These are phyloP conservation scores for Singerocomus inundabilis DNA, from an alignment of 1,284 basidiomycete species.

Conservation along the genomic window DNA sequence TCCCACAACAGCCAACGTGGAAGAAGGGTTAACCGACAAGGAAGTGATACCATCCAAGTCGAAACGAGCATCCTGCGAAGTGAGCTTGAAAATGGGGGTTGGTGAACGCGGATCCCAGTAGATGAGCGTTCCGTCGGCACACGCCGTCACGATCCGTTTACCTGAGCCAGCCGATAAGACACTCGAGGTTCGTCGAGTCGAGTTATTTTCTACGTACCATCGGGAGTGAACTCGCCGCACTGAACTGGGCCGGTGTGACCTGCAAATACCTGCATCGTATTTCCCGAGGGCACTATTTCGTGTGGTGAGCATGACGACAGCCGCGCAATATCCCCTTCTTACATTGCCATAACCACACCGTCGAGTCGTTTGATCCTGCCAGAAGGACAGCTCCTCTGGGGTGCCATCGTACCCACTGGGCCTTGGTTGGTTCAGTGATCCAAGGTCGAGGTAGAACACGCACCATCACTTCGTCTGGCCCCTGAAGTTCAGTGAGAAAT, in stretches of 20 bases:
- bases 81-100: conserved; percentile 79
- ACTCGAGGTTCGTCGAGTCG: neutral
- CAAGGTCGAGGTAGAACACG: conserved; percentile 29
- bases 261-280: conserved; percentile 93
- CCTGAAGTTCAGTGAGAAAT: conserved; percentile 88
- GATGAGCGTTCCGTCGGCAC: conserved; percentile 81
- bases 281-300: conserved; percentile 82
- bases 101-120: conserved; percentile 90
- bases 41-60: conserved; percentile 81
- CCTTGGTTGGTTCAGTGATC: neutral
- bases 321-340: conserved; percentile 25
- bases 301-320: conserved; percentile 8
- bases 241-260: conserved; percentile 87
- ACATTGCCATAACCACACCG: conserved; percentile 99
- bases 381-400: conserved; percentile 89
- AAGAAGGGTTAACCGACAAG: conserved; percentile 80
- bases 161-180: conserved; percentile 44
- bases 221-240: conserved; percentile 90
- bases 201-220: conserved; percentile 48
- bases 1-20: conserved; percentile 86
- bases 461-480: conserved; percentile 94
- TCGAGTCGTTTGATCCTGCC: conserved; percentile 91
- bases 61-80: conserved; percentile 72
- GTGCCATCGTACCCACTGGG: conserved; percentile 93
- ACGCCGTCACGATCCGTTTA: conserved; percentile 86